Evolutionary conservation across 768 basidiomycete genomes (phyloP).

Genomic region (Ephemerocybe angulata): DNA sequence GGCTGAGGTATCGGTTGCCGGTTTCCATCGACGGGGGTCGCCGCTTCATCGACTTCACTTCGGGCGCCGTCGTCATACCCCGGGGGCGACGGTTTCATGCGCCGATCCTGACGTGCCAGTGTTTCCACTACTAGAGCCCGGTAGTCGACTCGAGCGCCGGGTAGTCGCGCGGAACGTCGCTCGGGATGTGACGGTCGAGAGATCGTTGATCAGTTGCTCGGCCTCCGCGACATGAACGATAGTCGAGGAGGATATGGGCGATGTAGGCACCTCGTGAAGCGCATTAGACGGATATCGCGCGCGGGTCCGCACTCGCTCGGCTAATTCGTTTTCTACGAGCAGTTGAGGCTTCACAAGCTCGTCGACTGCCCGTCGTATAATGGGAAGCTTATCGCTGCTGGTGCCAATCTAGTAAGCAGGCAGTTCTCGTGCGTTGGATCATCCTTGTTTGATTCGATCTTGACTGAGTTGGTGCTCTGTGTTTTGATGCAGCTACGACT

Average conservation of each 20-base stretch:
- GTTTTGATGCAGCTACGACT: constrained; percentile 30
- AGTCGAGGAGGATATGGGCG: constrained; percentile 65
- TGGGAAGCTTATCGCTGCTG: constrained; percentile 69
- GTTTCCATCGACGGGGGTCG: constrained; percentile 93
- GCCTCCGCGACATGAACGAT: constrained; percentile 68
- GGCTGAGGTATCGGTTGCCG: constrained; percentile 92
- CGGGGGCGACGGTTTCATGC: constrained; percentile 72
- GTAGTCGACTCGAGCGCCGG: constrained; percentile 6
- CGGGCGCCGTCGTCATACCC: no score
- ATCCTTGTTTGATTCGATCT: constrained; percentile 25
- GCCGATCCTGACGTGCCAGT: constrained; percentile 54
- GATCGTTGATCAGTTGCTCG: constrained; percentile 85
- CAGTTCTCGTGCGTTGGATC: constrained; percentile 60
- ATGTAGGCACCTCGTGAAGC: constrained; percentile 84
- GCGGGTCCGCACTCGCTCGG: neutral
- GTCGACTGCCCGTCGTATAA: constrained; percentile 79
- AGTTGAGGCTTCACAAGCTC: constrained; percentile 82
- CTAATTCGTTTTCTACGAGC: constrained; percentile 69
- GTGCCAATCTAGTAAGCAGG: constrained; percentile 62
- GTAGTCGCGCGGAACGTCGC: no score
- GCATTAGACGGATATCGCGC: constrained; percentile 42
- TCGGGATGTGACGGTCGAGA: constrained; percentile 75
- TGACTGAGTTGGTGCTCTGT: constrained; percentile 20
- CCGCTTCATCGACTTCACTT: constrained; percentile 84
- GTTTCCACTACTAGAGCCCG: constrained; percentile 56